These are phyloP conservation scores for Citrus maxima DNA, from an alignment of 345 rosid species.

Conservation along the genomic window DNA sequence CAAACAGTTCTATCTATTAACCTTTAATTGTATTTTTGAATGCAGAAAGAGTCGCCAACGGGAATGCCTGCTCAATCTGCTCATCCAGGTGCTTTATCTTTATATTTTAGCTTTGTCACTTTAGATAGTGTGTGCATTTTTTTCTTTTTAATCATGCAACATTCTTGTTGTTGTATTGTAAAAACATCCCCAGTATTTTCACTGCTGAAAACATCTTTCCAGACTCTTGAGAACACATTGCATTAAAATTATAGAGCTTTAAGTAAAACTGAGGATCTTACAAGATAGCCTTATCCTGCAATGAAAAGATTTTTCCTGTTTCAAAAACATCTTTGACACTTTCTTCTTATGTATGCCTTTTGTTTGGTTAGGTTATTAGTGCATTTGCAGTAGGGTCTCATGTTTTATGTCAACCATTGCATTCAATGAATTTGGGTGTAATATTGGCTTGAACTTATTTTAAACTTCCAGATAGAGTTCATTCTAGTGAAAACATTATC, in stretches of 20 bases:
- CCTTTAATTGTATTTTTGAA: neutral
- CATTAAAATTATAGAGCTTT: neutral
- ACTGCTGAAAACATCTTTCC: neutral
- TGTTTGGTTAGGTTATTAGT: neutral
- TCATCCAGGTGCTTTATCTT: constrained; percentile 44
- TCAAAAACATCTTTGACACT: neutral
- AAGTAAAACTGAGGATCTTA: neutral
- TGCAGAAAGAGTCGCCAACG: constrained; percentile 57
- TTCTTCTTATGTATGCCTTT: neutral
- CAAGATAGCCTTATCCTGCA: neutral
- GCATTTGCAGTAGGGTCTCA: neutral
- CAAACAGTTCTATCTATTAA: neutral
- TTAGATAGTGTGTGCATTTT: neutral
- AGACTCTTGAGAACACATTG: neutral
- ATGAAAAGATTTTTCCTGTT: neutral
- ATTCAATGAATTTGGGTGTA: neutral
- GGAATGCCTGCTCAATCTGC: constrained; percentile 55
- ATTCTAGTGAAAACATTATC: neutral
- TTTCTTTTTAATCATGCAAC: too few relatives aligned
- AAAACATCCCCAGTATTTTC: neutral
- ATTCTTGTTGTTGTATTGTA: neutral
- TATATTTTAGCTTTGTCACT: neutral
- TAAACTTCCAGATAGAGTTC: neutral
- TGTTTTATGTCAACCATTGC: neutral
- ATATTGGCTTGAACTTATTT: neutral